Percentiles rank a stretch among this genome's conserved stretches.
Conservation (phyloP, 1,139 yeast species). For the Debaryomyces singareniensis region DNA sequence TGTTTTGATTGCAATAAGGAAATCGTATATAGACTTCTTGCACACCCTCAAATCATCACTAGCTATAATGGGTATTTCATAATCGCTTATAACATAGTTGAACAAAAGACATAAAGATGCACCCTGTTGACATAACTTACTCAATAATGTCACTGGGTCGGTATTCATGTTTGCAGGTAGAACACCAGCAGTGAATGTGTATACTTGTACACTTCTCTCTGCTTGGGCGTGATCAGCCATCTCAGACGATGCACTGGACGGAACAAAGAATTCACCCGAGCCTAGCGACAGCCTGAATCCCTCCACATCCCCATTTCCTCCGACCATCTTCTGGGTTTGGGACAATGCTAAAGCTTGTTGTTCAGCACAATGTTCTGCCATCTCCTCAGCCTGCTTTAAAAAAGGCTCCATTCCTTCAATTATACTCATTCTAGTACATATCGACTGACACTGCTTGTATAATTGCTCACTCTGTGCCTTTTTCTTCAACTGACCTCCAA, state of each 20-base stretch:
- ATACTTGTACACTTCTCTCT: conserved; percentile 24
- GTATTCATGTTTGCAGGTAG: conserved; percentile 66
- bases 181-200: conserved; percentile 70
- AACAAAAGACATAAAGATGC: conserved; percentile 84
- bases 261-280: conserved; percentile 19
- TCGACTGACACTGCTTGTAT: conserved; percentile 59
- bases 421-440: conserved; percentile 52
- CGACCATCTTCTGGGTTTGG: conserved; percentile 19
- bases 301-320: conserved; percentile 6
- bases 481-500: conserved; percentile 38
- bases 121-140: conserved; percentile 88
- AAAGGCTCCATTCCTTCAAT: conserved; percentile 73
- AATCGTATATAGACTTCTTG: conserved; percentile 86
- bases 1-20: conserved; percentile 78
- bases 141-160: conserved; percentile 89
- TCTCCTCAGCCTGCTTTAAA: conserved; percentile 46
- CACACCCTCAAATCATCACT: conserved; percentile 79
- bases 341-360: conserved; percentile 62
- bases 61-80: conserved; percentile 45
- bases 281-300: conserved; percentile 26
- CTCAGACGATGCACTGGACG: conserved; percentile 16
- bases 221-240: conserved; percentile 7
- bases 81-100: conserved; percentile 48
- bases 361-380: conserved; percentile 64
- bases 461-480: conserved; percentile 59